Percentiles rank a stretch among this genome's conserved stretches.
Evolutionary conservation across 805 yeast genomes (phyloP).

Genomic region (Starmerella scarabaei): DNA sequence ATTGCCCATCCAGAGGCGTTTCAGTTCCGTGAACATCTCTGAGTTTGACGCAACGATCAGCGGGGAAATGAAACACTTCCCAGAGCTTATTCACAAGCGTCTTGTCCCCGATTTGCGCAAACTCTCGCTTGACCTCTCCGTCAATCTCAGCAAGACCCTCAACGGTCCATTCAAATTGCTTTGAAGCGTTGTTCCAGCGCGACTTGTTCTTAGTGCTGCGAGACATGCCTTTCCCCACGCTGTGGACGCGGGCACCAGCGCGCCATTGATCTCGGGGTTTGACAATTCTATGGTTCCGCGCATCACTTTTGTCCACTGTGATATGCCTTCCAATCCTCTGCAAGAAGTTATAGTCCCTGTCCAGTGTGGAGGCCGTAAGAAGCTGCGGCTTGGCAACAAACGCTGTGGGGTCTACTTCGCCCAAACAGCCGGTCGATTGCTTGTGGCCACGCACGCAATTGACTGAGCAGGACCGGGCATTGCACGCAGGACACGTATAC

Average conservation of each 20-base stretch:
- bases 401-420: constrained; percentile 46
- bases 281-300: constrained; percentile 19
- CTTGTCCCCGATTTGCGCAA: constrained; percentile 17
- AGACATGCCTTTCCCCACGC: constrained; percentile 63
- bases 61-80: constrained; percentile 3
- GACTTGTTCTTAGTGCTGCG: constrained; percentile 51
- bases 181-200: constrained; percentile 51
- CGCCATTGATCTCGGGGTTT: constrained; percentile 32
- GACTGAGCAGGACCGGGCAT: constrained; percentile 50
- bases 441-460: constrained; percentile 65
- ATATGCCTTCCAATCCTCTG: constrained; percentile 46
- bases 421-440: constrained; percentile 47
- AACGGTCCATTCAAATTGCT: constrained; percentile 62
- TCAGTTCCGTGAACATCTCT: constrained; percentile 15
- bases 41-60: constrained; percentile 15
- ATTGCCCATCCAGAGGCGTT: constrained; percentile 9
- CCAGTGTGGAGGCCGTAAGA: constrained; percentile 36
- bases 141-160: constrained; percentile 39
- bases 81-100: constrained; percentile 4
- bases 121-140: constrained; percentile 11
- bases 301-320: constrained; percentile 44
- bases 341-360: constrained; percentile 74
- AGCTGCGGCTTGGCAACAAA: constrained; percentile 42
- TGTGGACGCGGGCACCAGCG: constrained; percentile 53
- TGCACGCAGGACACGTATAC: constrained; percentile 76